Conservation (phyloP, 768 basidiomycete genomes). For the Coprinopsis strossmayeri region DNA sequence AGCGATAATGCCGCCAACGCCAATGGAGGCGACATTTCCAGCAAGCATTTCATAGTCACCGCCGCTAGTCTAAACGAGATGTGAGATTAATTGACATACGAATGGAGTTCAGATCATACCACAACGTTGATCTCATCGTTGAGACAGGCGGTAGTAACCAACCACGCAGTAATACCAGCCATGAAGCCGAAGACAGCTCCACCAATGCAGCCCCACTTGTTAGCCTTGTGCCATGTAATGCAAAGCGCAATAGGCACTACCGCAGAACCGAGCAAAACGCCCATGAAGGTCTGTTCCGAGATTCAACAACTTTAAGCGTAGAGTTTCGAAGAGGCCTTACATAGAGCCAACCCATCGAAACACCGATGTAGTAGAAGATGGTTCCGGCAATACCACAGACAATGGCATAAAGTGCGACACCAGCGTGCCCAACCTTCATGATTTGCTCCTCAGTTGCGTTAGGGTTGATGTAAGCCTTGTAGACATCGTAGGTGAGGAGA, state of each 20-base stretch:
- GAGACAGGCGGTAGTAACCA: constrained; percentile 68
- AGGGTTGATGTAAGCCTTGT: constrained; percentile 83
- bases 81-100: neutral
- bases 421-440: constrained; percentile 59
- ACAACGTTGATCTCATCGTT: constrained; percentile 72
- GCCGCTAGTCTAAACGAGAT: constrained; percentile 33
- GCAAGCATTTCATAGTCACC: constrained; percentile 70
- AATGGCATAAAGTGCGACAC: constrained; percentile 66
- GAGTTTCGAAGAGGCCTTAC: too few species aligned
- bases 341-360: constrained; percentile 93
- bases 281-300: constrained; percentile 94
- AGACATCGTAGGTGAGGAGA: constrained; percentile 79
- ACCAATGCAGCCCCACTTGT: constrained; percentile 76
- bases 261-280: constrained; percentile 76
- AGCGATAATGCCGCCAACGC: constrained; percentile 72
- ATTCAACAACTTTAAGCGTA: too few species aligned
- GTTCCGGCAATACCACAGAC: constrained; percentile 79
- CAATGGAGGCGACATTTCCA: constrained; percentile 84
- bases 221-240: constrained; percentile 81
- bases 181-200: constrained; percentile 67
- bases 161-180: constrained; percentile 74
- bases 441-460: constrained; percentile 70
- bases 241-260: constrained; percentile 85
- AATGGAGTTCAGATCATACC: constrained; percentile 30
- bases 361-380: constrained; percentile 86